Evolutionary conservation across 139 green algal genomes (phyloP).

Genomic region (Haematococcus sp.): DNA sequence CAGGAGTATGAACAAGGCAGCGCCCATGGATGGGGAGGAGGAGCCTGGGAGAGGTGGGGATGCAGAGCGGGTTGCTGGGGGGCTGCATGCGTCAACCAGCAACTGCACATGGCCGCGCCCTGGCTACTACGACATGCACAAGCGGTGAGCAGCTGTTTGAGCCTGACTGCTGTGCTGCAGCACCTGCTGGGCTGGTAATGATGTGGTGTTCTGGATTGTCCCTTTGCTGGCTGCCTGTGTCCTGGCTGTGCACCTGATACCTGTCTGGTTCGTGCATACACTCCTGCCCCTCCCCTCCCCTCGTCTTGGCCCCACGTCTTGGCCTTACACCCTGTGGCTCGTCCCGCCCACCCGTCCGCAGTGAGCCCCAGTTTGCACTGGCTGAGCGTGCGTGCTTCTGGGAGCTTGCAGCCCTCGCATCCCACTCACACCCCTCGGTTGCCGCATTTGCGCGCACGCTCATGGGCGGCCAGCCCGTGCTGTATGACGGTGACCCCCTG

Average conservation of each 20-base stretch:
- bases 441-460: slow-evolving; percentile 83
- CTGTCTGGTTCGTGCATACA: background rate
- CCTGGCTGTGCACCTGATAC: too few species aligned
- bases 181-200: background rate
- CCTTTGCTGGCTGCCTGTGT: background rate
- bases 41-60: background rate
- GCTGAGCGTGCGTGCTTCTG: slow-evolving; percentile 83
- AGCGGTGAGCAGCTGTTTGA: slow-evolving; percentile 62
- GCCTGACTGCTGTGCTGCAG: too few species aligned
- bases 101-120: slow-evolving; percentile 36
- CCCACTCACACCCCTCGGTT: slow-evolving; percentile 87
- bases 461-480: slow-evolving; percentile 70
- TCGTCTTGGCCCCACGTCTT: too few species aligned
- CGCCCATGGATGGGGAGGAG: background rate
- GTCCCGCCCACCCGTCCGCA: slow-evolving; percentile 17
- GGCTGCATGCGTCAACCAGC: background rate
- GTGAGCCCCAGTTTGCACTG: slow-evolving; percentile 71
- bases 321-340: too few species aligned
- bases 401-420: slow-evolving; percentile 81
- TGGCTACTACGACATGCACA: slow-evolving; percentile 78
- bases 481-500: slow-evolving; percentile 90
- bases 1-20: background rate
- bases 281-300: background rate
- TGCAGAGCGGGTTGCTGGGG: background rate
- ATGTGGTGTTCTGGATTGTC: background rate